phyloP scores from a whole-genome alignment of 2,329 filamentous ascomycete genomes.

The Cordyceps pruinosa region DNA sequence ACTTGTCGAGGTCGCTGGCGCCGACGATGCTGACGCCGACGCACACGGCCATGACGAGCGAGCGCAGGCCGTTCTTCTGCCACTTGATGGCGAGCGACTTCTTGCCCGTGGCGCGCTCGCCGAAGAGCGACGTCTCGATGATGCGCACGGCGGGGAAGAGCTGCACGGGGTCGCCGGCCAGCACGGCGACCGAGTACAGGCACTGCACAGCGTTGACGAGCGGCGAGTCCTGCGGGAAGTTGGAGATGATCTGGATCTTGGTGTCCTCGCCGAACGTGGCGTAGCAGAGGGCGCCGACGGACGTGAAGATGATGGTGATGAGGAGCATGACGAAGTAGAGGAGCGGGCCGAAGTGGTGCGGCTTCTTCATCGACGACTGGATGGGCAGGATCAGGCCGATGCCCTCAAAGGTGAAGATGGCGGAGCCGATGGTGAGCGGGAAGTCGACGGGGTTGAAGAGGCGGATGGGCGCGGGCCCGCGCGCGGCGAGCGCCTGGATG shows the following conservation, averaged over 20 bases:
- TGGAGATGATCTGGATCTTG: constrained; percentile 68
- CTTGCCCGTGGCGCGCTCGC: constrained; percentile 58
- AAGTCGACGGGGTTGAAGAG: constrained; percentile 64
- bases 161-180: constrained; percentile 69
- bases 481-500: constrained; percentile 45
- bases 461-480: constrained; percentile 54
- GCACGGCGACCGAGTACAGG: constrained; percentile 64
- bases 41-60: constrained; percentile 49
- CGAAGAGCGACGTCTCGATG: constrained; percentile 61
- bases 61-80: constrained; percentile 66
- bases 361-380: constrained; percentile 66
- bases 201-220: constrained; percentile 73
- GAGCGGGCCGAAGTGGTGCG: constrained; percentile 58
- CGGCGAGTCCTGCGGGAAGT: constrained; percentile 62
- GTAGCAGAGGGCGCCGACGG: constrained; percentile 66
- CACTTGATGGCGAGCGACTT: constrained; percentile 59
- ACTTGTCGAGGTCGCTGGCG: constrained; percentile 64
- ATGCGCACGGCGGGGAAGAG: constrained; percentile 68
- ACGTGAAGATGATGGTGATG: constrained; percentile 66
- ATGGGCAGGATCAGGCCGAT: constrained; percentile 72
- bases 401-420: constrained; percentile 74
- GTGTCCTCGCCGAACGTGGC: constrained; percentile 64
- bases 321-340: constrained; percentile 64
- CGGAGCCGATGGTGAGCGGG: constrained; percentile 64
- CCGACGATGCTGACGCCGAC: constrained; percentile 56